Base-by-base conservation (phyloP, 2,329 filamentous ascomycete species). In the Aspergillus proliferans region DNA sequence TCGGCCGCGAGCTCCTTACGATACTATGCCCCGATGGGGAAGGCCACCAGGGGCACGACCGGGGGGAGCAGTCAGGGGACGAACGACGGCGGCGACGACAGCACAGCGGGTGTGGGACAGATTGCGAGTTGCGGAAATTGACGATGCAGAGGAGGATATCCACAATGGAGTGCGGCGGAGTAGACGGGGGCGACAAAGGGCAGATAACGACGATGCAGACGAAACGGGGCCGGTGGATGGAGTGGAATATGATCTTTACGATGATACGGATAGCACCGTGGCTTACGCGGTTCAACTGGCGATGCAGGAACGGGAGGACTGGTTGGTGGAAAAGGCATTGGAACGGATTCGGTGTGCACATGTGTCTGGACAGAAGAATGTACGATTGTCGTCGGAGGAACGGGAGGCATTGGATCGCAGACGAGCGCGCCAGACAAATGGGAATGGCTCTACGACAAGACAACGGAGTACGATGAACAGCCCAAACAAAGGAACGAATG, bases 1-100 rank as follows among this genome's bases (percentile, higher is more conserved):
- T 97, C 93, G 92, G 89, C 92, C 92, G 93, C 93, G 87, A 93
- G 86, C 91, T 95, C 92, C 91, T 76, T 76, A 80, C 74, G 76
- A 76, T 79, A 30, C 26, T 30, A 85, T 86, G 90, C 90, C 91
- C 88, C 85, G 79, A 83, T 91, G 88, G 92, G 92, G 91, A 96
- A 96, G 92, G 96, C 89, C 90, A 93, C 87, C 88, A 81, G 87
- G 88, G 87, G 87, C 84, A 81, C 83, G 79, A 71, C 66, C 64
- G 75, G 79, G 81, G 79, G 82, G 81, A 77, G 82, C 76, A 73
- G 74, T 76, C 61, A 78, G 75, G 67, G 69, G 71, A 58, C 75
- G 76, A 22, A 19, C 12, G 10, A 10, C 38, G 71, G 74, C 73
- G 67, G 38, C 19, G 10, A 9, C 19, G 71, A 74, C 73, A 68